Base-by-base conservation (phyloP, 1,139 yeast genomes). In the Pichia sp. region DNA sequence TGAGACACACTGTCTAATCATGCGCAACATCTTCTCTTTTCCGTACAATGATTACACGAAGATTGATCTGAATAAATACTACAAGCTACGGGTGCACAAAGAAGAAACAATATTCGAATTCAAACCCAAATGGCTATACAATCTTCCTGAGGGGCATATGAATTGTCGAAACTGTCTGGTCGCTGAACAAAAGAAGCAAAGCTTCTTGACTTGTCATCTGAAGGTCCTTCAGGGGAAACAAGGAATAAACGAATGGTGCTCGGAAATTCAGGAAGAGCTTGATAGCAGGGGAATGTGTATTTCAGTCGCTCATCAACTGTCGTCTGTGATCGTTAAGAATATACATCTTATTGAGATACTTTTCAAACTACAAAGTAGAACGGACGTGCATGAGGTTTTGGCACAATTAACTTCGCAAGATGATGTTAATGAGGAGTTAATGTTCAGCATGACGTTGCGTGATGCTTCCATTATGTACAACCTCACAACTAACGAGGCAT, bases 401-500 rank as follows among this genome's bases (percentile, higher is more conserved):
- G 6, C 27, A 5, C 17, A 58, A 33, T 49, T 73, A 30, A 51
- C 59, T 0, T 55, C 62, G 2, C 58, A 56, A 16, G 50, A 59
- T 3, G 76, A 70, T 45, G 75, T 72, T 5, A 62, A 65, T 47
- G 65, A 63, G 6, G 64, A 60, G 30, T 50, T 74, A 30, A 60
- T 66, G 7, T 53, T 67, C 16, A 66, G 69, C 3, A 74, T 74
- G 80, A 69, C 80, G 0, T 50, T 74, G 37, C 59, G 77, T 42
- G 81, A 74, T 50, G 72, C 72, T 15, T 76, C 79, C 2, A 46
- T 74, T 12, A 69, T 74, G 41, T 58, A 71, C 3, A 48, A 62
- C 24, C 51, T 71, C 38, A 49, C 49, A 41, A 32, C 44, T 30
- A 22, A 28, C 32, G 22, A 29, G 9, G 60, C 66, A 9, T 55